Percentiles rank a stretch among this genome's conserved stretches.
Evolutionary conservation across 1,284 basidiomycete species (phyloP).

Genomic region (Apiotrichum gamsii): DNA sequence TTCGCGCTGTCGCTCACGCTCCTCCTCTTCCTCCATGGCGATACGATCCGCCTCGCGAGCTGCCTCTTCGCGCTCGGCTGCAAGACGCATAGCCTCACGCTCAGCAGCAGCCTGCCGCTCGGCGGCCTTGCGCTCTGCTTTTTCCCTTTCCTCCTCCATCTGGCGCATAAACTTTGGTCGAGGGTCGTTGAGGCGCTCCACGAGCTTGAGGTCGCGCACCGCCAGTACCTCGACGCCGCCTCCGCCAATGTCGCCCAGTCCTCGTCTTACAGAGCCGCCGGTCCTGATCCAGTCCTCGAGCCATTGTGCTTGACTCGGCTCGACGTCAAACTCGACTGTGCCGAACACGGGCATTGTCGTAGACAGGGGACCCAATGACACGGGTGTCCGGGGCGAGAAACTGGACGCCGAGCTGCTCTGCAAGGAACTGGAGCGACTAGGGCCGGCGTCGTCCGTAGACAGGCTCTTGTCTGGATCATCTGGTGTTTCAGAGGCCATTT

Average conservation of each 20-base stretch:
- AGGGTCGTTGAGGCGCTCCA: constrained; percentile 24
- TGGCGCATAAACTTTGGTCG: constrained; percentile 30
- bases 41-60: neutral
- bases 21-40: neutral
- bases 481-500: no score
- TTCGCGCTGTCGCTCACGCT: neutral
- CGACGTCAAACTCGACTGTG: constrained; percentile 45
- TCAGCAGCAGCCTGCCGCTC: neutral
- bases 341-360: constrained; percentile 30
- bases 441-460: neutral
- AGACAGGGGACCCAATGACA: constrained; percentile 8
- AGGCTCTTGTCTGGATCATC: no score
- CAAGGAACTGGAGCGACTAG: constrained; percentile 6
- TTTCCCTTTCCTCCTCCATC: constrained; percentile 18
- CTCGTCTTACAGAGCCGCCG: no score
- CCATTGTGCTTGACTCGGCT: constrained; percentile 38
- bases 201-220: constrained; percentile 31
- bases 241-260: constrained; percentile 8
- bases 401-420: constrained; percentile 13
- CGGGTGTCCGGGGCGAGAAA: constrained; percentile 20
- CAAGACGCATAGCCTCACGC: neutral
- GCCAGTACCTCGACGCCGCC: constrained; percentile 10
- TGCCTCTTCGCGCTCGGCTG: neutral
- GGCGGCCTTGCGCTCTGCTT: neutral
- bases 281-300: constrained; percentile 27